Base-by-base conservation (phyloP, 345 rosid species). In the Schrenkiella parvula region DNA sequence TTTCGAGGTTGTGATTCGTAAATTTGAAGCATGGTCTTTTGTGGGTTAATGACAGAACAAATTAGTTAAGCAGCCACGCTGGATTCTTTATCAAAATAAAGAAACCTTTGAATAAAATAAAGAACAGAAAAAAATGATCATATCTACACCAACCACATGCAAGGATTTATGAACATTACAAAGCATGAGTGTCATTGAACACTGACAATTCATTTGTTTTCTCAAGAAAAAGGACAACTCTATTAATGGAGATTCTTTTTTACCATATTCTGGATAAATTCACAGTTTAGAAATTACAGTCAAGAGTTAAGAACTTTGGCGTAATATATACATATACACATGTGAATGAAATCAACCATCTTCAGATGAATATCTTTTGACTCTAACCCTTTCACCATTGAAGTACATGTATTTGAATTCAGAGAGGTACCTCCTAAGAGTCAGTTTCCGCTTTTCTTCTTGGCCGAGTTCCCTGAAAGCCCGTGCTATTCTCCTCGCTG, bases 391-490 rank as follows among this genome's bases (percentile, higher is more conserved):
- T 74, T 93, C 97, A 17, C 96, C 96, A 17, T 86, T 86, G 51
- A 93, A 93, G 81, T 89, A 89, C 15, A 86, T 66, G 66, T 83
- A 93, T 80, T 91, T 93, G 91, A 82, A 89, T 72, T 80, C 82
- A 71, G 79, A 65, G 58, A 75, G 81, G 80, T 87, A 85, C 75
- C 78, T 85, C 63, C 74, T 83, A 52, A 93, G 86, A 51, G 89
- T 74, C 70, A 87, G 61, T 71, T 83, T 77, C 32, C 35, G 78
- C 64, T 85, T 86, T 54, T 83, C 95, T 72, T 87, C 89, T 64
- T 84, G 82, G 11, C 91, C 95, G 23, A 86, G 74, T 67, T 66
- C 74, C 76, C 55, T 53, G 61, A 93, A 93, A 44, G 91, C 89
- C 8, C 72, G 71, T 1, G 87, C 92, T 43, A 93, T 77, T 83